Conservation (phyloP, 208 protist species). For the Leptomonas pyrrhocoris region DNA sequence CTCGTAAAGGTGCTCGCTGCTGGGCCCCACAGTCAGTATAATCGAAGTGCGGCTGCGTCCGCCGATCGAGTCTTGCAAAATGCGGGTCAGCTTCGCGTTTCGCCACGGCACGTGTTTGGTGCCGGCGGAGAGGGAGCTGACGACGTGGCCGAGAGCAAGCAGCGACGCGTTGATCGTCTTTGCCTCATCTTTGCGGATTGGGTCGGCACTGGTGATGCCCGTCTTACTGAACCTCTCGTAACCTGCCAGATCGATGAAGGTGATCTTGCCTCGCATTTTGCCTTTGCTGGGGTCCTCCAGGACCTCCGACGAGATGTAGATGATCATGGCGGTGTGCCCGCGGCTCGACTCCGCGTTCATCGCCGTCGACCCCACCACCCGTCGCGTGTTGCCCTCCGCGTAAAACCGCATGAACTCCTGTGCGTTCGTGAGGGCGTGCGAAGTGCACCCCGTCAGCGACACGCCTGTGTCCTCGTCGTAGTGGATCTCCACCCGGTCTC, state of each 20-base stretch:
- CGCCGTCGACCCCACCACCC: constrained; percentile 84
- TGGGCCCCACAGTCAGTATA: constrained; percentile 87
- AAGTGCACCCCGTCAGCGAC: constrained; percentile 71
- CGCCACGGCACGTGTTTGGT: constrained; percentile 90
- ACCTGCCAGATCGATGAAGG: constrained; percentile 91
- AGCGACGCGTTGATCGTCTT: constrained; percentile 92
- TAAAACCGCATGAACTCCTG: constrained; percentile 90
- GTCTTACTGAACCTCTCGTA: constrained; percentile 92
- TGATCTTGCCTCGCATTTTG: constrained; percentile 77
- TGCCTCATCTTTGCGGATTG: constrained; percentile 88
- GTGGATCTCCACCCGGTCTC: constrained; percentile 78
- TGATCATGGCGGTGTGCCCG: constrained; percentile 84
- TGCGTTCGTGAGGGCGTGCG: constrained; percentile 50
- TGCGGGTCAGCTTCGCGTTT: constrained; percentile 91
- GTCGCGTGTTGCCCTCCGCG: constrained; percentile 73
- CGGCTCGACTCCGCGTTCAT: constrained; percentile 92
- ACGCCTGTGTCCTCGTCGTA: constrained; percentile 74
- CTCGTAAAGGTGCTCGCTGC: constrained; percentile 84
- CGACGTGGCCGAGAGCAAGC: constrained; percentile 84
- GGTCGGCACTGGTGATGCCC: constrained; percentile 75
- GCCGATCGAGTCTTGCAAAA: constrained; percentile 93
- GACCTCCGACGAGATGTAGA: constrained; percentile 71
- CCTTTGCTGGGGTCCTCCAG: constrained; percentile 52
- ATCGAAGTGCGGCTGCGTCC: constrained; percentile 88
- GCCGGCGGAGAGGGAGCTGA: constrained; percentile 72